Evolutionary conservation across 2,329 filamentous ascomycete species (phyloP).

Genomic region (Simplicillium sp.): DNA sequence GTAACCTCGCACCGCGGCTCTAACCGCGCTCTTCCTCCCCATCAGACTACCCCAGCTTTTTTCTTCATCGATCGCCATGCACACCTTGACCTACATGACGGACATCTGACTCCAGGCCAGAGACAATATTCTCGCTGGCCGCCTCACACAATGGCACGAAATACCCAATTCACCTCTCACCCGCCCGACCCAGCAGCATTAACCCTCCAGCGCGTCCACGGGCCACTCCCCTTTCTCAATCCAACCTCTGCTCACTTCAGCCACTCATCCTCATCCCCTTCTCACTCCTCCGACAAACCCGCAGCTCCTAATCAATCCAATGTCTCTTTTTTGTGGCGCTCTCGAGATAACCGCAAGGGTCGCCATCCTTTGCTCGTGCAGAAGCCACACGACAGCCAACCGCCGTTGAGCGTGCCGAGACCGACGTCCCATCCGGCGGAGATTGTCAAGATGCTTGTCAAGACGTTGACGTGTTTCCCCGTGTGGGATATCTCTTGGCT

Average conservation of each 20-base stretch:
- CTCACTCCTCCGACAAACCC: not conserved
- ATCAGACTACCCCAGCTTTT: too few relatives aligned
- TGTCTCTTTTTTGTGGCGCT: slow-evolving; percentile 26
- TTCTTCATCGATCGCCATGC: too few relatives aligned
- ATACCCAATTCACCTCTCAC: too few relatives aligned
- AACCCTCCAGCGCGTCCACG: slow-evolving; percentile 8
- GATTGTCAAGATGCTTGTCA: slow-evolving; percentile 18
- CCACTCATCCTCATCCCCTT: slow-evolving; percentile 1
- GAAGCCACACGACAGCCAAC: slow-evolving; percentile 12
- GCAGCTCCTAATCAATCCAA: slow-evolving; percentile 10
- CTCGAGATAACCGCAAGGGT: slow-evolving; percentile 32
- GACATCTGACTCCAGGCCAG: too few relatives aligned
- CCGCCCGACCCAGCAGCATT: too few relatives aligned
- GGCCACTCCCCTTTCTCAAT: slow-evolving; percentile 14
- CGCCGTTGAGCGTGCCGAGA: slow-evolving; percentile 5
- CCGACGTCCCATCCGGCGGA: slow-evolving; percentile 15
- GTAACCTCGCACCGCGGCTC: too few relatives aligned
- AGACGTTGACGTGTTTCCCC: slow-evolving; percentile 25
- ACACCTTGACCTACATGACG: too few relatives aligned
- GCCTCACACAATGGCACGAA: too few relatives aligned
- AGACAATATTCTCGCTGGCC: too few relatives aligned
- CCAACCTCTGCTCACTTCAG: slow-evolving; percentile 12
- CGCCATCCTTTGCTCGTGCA: slow-evolving; percentile 22
- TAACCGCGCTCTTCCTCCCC: too few relatives aligned
- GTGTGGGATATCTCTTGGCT: slow-evolving; percentile 33